Conservation (phyloP, 2,329 filamentous ascomycete species). For the Fusarium sp. region DNA sequence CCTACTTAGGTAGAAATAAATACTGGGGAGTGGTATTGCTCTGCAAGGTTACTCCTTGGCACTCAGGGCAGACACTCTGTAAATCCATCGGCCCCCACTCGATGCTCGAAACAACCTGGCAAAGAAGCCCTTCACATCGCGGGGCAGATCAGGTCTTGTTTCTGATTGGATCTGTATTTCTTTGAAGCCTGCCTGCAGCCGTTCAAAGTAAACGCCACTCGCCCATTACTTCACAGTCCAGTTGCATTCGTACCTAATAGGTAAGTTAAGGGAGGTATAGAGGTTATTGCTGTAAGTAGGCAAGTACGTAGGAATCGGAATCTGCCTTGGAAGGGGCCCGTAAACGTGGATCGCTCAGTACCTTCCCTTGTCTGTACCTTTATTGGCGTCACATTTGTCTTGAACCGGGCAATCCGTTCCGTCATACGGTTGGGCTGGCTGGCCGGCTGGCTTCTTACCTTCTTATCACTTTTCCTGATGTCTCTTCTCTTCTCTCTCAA, state of each 20-base stretch:
- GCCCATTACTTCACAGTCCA: constrained; percentile 27
- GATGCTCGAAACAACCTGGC: constrained; percentile 8
- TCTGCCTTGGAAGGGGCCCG: constrained; percentile 35
- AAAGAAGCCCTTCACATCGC: constrained; percentile 19
- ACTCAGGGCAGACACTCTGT: constrained; percentile 25
- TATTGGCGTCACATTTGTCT: constrained; percentile 35
- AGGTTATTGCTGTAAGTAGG: neutral
- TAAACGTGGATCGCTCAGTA: constrained; percentile 31
- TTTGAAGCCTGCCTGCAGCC: constrained; percentile 13
- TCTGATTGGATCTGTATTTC: constrained; percentile 28
- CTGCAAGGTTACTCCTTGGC: constrained; percentile 22
- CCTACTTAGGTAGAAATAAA: neutral
- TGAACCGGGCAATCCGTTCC: constrained; percentile 37
- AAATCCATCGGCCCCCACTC: constrained; percentile 25
- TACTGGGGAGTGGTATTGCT: neutral
- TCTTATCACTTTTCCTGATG: constrained; percentile 12
- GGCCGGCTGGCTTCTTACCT: neutral
- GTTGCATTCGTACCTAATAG: constrained; percentile 12
- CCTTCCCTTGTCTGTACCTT: constrained; percentile 29
- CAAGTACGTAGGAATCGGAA: constrained; percentile 1
- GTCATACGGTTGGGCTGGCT: constrained; percentile 15
- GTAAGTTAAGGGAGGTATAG: neutral
- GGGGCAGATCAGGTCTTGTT: constrained; percentile 24
- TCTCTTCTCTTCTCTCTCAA: constrained; percentile 18
- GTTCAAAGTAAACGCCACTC: constrained; percentile 10